Evolutionary conservation across 176 grass and related monocot species (phyloP), one percentile per base, ranked within the genome.

Genomic region (Hyparrhenia diplandra): DNA sequence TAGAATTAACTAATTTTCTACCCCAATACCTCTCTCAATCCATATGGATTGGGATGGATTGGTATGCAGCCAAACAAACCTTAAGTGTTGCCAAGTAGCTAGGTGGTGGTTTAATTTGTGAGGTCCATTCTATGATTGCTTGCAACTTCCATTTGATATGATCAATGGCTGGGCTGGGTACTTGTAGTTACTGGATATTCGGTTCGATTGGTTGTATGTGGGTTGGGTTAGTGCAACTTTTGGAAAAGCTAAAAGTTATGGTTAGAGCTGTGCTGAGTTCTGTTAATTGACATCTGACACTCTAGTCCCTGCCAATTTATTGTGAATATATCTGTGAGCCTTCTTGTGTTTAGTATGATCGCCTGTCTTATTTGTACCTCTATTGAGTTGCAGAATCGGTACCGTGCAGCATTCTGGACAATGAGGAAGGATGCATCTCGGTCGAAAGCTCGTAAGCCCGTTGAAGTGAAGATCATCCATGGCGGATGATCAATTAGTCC

Each of bases 391-490:
- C 92, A 98, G 95, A 98, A 92, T 69, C 86, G 72, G 40, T 98
- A 98, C 57, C 69, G 17, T 28, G 82, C 92, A 17, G 84, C 88
- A 43, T 98, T 94, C 86, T 98, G 92, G 95, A 94, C 92, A 16
- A 93, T 94, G 90, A 94, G 74, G 86, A 98, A 91, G 78, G 87
- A 84, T 20, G 74, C 79, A 41, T 86, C 88, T 51, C 74, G 39
- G 30, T 72, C 73, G 74, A 90, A 90, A 47, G 83, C 60, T 59
- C 49, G 78, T 32, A 85, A 60, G 67, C 12, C 6, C 13, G 10
- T 32, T 86, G 73, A 82, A 20, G 23, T 9, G 18, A 24, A 72
- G 67, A 78, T 59, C 28, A 51, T 46, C 42, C n/a, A 10, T 28
- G 25, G 18, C 10, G 25, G 27, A 27, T 54, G 43, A 71, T 52